These are phyloP conservation scores for Ascochyta fabae DNA, from an alignment of 2,329 filamentous ascomycete genomes.

Conservation along the genomic window DNA sequence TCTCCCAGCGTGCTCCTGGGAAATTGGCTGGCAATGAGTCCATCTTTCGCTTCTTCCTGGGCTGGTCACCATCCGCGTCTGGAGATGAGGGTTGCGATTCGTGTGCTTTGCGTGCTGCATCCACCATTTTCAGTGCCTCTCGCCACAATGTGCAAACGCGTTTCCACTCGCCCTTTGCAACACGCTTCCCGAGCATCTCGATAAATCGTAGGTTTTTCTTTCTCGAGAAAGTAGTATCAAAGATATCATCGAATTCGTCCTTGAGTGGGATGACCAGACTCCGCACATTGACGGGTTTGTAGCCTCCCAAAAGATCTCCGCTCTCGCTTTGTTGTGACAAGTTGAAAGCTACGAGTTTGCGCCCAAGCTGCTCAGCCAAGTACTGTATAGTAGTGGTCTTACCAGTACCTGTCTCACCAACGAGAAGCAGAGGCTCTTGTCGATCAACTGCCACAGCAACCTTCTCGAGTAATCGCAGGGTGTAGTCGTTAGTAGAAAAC, in stretches of 20 bases:
- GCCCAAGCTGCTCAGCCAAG: slow-evolving; percentile 80
- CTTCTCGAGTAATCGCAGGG: slow-evolving; percentile 84
- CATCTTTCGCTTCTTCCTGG: slow-evolving; percentile 73
- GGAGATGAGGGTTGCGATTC: slow-evolving; percentile 50
- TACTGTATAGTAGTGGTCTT: slow-evolving; percentile 98
- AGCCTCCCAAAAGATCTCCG: slow-evolving; percentile 92
- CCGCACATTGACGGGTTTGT: slow-evolving; percentile 92
- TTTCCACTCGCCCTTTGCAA: slow-evolving; percentile 86
- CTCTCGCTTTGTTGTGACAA: slow-evolving; percentile 97
- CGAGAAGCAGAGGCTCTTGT: slow-evolving; percentile 87
- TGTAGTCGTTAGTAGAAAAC: slow-evolving; percentile 89
- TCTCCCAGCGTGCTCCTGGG: slow-evolving; percentile 77
- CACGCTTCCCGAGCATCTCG: slow-evolving; percentile 77
- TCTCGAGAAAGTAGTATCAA: slow-evolving; percentile 83
- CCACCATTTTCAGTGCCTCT: slow-evolving; percentile 87
- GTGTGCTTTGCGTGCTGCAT: slow-evolving; percentile 52
- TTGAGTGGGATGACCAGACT: slow-evolving; percentile 87
- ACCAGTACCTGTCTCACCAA: slow-evolving; percentile 98
- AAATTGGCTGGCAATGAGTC: slow-evolving; percentile 58
- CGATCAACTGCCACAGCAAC: slow-evolving; percentile 82
- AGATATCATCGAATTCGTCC: slow-evolving; percentile 91
- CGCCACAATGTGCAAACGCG: slow-evolving; percentile 85
- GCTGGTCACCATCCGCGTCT: slow-evolving; percentile 62
- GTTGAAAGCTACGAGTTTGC: slow-evolving; percentile 91
- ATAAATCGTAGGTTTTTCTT: slow-evolving; percentile 85